Evolutionary conservation across 257 asterid genomes (phyloP).

Genomic region (Coffea canephora): DNA sequence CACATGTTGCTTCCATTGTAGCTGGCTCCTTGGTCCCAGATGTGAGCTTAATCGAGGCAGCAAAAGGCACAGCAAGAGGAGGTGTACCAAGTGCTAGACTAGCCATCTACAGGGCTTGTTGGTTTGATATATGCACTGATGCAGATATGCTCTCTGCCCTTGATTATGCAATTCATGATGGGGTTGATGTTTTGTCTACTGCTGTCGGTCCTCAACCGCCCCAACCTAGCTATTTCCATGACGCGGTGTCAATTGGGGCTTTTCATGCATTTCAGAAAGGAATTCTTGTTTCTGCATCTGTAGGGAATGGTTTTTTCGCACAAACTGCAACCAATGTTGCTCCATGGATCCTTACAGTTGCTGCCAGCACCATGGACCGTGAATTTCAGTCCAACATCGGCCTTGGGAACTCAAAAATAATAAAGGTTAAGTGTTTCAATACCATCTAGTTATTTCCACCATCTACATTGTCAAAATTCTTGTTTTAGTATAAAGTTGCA

Average conservation of each 20-base stretch:
- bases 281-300: constrained; percentile 61
- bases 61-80: constrained; percentile 63
- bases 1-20: constrained; percentile 66
- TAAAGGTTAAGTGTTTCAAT: constrained; percentile 28
- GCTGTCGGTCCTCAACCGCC: constrained; percentile 52
- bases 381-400: constrained; percentile 36
- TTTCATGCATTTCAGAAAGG: constrained; percentile 74
- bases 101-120: constrained; percentile 65
- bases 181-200: constrained; percentile 62
- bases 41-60: constrained; percentile 58
- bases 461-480: not conserved
- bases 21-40: constrained; percentile 40
- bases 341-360: constrained; percentile 76
- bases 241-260: constrained; percentile 53
- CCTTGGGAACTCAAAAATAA: constrained; percentile 41
- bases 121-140: constrained; percentile 50
- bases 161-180: constrained; percentile 62
- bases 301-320: constrained; percentile 43
- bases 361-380: constrained; percentile 66
- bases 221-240: constrained; percentile 34
- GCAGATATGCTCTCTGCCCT: constrained; percentile 65
- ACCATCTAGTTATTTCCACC: not conserved
- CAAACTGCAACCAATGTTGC: constrained; percentile 50
- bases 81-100: constrained; percentile 68
- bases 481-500: not conserved